Base-by-base conservation (phyloP, 2,329 filamentous ascomycete genomes). In the Chrysoporthe puriensis region DNA sequence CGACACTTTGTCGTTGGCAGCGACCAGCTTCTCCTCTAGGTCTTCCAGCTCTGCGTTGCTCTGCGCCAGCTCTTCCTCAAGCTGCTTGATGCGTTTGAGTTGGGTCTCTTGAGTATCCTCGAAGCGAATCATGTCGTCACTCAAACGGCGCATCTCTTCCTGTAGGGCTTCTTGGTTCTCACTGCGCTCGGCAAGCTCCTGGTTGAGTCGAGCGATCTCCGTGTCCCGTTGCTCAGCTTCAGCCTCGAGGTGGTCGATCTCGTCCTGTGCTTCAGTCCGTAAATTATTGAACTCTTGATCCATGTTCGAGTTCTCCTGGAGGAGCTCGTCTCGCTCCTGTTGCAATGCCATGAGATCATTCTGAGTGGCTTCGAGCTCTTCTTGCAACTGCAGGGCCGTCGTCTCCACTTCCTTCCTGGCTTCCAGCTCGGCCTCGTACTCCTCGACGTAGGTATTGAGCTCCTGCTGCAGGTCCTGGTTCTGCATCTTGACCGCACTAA, bases 91-190 rank as follows among this genome's bases (percentile, higher is more conserved):
- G 69, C 91, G 89, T 66, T 89, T 88, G 59, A 91, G 79, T 77
- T 94, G 96, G 73, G 87, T 88, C 71, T 92, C 89, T 64, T 95
- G 91, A 73, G 97, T 94, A 76, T 98, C 94, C 77, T 98, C 96
- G 0, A 99, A 85, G 57, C 92, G 86, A 43, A 97, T 86, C 6
- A 98, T 85, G 32, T 91, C 91, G 73, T 97, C 93, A 74, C 92
- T 96, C 79, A 97, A 91, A 73, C 90, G 91, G 71, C 94, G 91
- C 90, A 99, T 96, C 82, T 98, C 96, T 68, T 91, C 89, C 76
- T 98, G 95, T 64, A 99, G 81, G n/a, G 93, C 92, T 71, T 91
- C 89, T 78, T 97, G 95, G 76, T 96, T 96, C 75, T 98, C 94
- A 14, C 89, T 89, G 63, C 91, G 88, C 71, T 92, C 91, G 70